These are phyloP conservation scores for Cylindrodendrum hubeiense DNA, from an alignment of 2,329 filamentous ascomycete species.

Conservation along the genomic window DNA sequence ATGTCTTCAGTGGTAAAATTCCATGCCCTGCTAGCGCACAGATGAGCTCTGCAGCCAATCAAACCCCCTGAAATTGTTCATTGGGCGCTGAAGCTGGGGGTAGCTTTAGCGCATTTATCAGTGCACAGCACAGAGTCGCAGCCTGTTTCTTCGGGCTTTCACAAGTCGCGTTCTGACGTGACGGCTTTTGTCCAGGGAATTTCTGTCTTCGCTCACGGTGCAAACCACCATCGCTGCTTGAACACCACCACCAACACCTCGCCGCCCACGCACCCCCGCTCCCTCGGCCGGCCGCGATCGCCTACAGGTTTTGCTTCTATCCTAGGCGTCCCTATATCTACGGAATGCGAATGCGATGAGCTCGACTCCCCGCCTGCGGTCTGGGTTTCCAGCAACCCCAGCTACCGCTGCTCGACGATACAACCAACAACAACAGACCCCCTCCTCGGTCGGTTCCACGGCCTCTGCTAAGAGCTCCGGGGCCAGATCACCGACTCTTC, in stretches of 20 bases:
- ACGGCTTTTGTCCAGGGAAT: conserved; percentile 47
- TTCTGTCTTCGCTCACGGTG: conserved; percentile 39
- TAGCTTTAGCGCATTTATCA: conserved; percentile 20
- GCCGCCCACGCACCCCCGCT: conserved; percentile 17
- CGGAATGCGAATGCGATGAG: conserved; percentile 86
- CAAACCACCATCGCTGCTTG: conserved; percentile 38
- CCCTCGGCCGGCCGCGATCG: conserved; percentile 21
- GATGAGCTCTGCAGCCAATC: conserved; percentile 18
- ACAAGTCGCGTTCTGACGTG: conserved; percentile 54
- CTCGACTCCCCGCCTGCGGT: conserved; percentile 84
- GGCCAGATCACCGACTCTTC: conserved; percentile 53
- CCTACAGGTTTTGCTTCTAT: conserved; percentile 33
- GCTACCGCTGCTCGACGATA: conserved; percentile 58
- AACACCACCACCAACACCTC: conserved; percentile 30
- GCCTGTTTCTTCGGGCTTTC: conserved; percentile 29
- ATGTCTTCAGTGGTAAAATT: conserved; percentile 3
- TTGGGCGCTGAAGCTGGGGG: conserved; percentile 17
- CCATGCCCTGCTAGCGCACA: conserved; percentile 2
- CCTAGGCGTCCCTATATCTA: conserved; percentile 39
- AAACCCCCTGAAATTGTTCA: neutral
- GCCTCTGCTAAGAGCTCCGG: conserved; percentile 46
- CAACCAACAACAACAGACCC: conserved; percentile 49
- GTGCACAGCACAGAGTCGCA: conserved; percentile 22
- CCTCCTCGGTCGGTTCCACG: conserved; percentile 46
- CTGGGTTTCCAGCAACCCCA: conserved; percentile 84